Conservation (phyloP, 1,139 yeast species). For the Geotrichum siamense region DNA sequence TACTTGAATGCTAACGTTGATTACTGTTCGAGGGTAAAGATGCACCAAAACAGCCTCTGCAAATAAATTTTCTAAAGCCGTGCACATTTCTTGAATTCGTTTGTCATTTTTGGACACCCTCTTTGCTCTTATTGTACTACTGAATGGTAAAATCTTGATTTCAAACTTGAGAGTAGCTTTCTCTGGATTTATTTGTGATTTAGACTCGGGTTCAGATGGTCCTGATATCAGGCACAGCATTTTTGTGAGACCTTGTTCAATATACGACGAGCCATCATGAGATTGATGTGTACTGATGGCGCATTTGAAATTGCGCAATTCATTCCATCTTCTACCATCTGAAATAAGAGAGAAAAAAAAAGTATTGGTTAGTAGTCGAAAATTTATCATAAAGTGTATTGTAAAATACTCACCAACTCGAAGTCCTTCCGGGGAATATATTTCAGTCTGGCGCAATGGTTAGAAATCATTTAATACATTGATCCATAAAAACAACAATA, state of each 20-base stretch:
- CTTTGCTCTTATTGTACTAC: constrained; percentile 70
- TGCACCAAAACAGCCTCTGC: constrained; percentile 69
- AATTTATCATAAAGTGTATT: not conserved
- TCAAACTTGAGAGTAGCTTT: constrained; percentile 56
- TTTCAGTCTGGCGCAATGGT: constrained; percentile 43
- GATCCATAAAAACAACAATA: too few species aligned
- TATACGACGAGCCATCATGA: constrained; percentile 86
- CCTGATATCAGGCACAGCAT: constrained; percentile 82
- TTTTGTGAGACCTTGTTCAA: constrained; percentile 90
- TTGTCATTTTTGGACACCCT: constrained; percentile 35
- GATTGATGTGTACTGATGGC: constrained; percentile 78
- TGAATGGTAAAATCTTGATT: constrained; percentile 68
- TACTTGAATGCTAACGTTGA: constrained; percentile 66
- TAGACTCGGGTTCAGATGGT: constrained; percentile 70
- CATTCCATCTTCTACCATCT: constrained; percentile 95
- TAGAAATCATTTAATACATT: too few species aligned
- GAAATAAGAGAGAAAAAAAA: too few species aligned
- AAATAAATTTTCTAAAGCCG: constrained; percentile 71
- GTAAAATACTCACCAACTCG: constrained; percentile 40
- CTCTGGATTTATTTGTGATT: constrained; percentile 38
- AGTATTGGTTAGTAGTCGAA: not conserved
- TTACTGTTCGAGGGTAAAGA: constrained; percentile 75
- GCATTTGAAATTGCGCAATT: constrained; percentile 73
- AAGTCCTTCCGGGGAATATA: constrained; percentile 90
- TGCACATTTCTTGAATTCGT: constrained; percentile 67